phyloP scores from a whole-genome alignment of 768 basidiomycete genomes.

The Agrocybe pediades region DNA sequence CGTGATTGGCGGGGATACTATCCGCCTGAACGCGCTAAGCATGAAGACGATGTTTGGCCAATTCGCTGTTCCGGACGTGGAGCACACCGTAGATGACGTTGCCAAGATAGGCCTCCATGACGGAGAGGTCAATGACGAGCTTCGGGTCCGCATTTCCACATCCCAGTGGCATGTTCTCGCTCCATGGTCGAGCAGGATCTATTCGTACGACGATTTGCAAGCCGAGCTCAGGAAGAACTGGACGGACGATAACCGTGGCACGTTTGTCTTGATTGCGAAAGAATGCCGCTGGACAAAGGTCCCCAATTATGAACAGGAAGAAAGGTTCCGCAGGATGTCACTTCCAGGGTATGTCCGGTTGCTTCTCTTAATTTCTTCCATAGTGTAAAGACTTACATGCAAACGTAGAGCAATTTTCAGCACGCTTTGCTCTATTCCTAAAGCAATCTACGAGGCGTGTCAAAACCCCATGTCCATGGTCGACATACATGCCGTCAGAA shows the following conservation, averaged over 20 bases:
- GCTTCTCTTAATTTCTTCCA: not conserved
- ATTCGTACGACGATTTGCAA: slow-evolving; percentile 38
- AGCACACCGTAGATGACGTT: slow-evolving; percentile 3
- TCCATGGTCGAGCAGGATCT: slow-evolving; percentile 29
- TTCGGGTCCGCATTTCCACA: slow-evolving; percentile 29
- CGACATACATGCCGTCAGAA: slow-evolving; percentile 35
- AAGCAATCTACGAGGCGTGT: slow-evolving; percentile 25
- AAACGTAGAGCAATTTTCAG: slow-evolving; percentile 17
- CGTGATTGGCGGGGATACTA: slow-evolving; percentile 40
- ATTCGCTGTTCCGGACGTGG: slow-evolving; percentile 6
- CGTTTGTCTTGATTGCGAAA: slow-evolving; percentile 39
- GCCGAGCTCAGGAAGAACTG: slow-evolving; percentile 40
- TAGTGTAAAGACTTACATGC: not conserved
- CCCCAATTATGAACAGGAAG: not conserved
- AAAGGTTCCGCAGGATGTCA: not conserved
- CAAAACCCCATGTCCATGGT: slow-evolving; percentile 32
- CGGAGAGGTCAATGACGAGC: slow-evolving; percentile 28
- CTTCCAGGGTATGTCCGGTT: not conserved
- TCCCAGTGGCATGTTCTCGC: slow-evolving; percentile 40
- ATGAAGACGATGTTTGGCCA: slow-evolving; percentile 32
- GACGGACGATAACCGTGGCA: slow-evolving; percentile 35
- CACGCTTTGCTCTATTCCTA: slow-evolving; percentile 27
- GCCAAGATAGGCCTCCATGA: slow-evolving; percentile 9
- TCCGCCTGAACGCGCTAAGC: slow-evolving; percentile 38
- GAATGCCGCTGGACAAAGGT: slow-evolving; percentile 35